phyloP scores from a whole-genome alignment of 352 stramenopile genomes.

The Globisporangium ultimum region DNA sequence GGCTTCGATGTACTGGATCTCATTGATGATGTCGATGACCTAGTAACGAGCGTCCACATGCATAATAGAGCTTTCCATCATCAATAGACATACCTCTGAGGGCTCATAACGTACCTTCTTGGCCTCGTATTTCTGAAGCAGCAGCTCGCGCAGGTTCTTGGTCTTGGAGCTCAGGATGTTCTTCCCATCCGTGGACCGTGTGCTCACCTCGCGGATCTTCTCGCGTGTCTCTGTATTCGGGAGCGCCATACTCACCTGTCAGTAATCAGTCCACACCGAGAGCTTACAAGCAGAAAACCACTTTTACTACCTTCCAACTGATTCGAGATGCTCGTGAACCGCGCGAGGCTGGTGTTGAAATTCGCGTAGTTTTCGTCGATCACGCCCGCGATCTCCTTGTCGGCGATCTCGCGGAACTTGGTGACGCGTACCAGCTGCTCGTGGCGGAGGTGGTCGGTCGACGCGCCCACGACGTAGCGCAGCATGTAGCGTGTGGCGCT shows the following conservation, averaged over 20 bases:
- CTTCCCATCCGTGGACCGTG: constrained; percentile 69
- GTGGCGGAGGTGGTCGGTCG: constrained; percentile 59
- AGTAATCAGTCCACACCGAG: no score
- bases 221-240: constrained; percentile 49
- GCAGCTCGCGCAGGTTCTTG: constrained; percentile 73
- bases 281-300: neutral
- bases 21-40: constrained; percentile 80
- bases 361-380: constrained; percentile 84
- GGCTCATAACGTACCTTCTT: constrained; percentile 44
- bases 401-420: constrained; percentile 56
- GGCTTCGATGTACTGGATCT: constrained; percentile 80
- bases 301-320: constrained; percentile 53
- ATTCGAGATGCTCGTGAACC: constrained; percentile 74
- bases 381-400: constrained; percentile 77
- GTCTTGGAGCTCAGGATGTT: constrained; percentile 83
- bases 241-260: neutral
- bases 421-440: constrained; percentile 68
- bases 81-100: neutral
- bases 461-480: constrained; percentile 63
- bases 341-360: constrained; percentile 81
- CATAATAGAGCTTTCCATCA: neutral
- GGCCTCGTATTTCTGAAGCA: constrained; percentile 80
- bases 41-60: constrained; percentile 1
- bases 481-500: constrained; percentile 77
- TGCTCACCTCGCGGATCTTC: constrained; percentile 65